A percentile compares a stretch with the other conserved stretches of the same genome.
These are phyloP conservation scores for Taiozyma onychis DNA, from an alignment of 1,139 yeast species.

Conservation along the genomic window DNA sequence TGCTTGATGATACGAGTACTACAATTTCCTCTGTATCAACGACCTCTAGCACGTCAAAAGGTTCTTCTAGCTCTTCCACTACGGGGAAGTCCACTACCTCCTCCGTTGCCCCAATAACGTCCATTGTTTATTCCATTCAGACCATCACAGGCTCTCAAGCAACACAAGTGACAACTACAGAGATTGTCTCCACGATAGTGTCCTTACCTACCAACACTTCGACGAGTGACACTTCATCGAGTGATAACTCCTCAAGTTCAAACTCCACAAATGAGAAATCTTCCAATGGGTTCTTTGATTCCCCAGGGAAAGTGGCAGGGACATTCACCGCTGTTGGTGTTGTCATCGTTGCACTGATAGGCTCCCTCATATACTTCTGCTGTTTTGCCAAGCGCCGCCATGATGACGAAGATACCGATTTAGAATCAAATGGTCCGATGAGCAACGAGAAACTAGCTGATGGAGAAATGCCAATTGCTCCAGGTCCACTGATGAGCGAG, in stretches of 20 bases:
- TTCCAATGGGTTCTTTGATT: slow-evolving; percentile 26
- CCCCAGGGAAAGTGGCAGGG: slow-evolving; percentile 34
- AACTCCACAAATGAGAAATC: slow-evolving; percentile 2
- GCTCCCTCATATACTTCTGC: slow-evolving; percentile 21
- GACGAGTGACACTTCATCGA: not conserved
- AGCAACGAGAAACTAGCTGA: slow-evolving; percentile 11
- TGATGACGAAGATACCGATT: slow-evolving; percentile 24
- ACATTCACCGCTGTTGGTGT: slow-evolving; percentile 33
- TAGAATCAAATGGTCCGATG: slow-evolving; percentile 3
- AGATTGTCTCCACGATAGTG: slow-evolving; percentile 24
- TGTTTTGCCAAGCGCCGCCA: slow-evolving; percentile 19
- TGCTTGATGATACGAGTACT: not conserved
- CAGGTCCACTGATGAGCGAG: slow-evolving; percentile 1
- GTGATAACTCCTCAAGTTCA: slow-evolving; percentile 1
- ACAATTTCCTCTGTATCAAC: slow-evolving; percentile 2
- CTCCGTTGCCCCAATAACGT: slow-evolving; percentile 16
- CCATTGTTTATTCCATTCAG: slow-evolving; percentile 24
- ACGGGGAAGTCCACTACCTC: slow-evolving; percentile 1
- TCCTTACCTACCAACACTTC: slow-evolving; percentile 14
- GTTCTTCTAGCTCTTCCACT: not conserved
- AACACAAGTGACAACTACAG: slow-evolving; percentile 22
- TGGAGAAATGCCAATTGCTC: slow-evolving; percentile 10
- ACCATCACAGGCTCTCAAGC: slow-evolving; percentile 26
- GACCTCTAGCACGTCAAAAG: slow-evolving; percentile 1
- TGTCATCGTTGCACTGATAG: slow-evolving; percentile 21